Conservation (phyloP, 2,329 filamentous ascomycete genomes). For the Botrytis aclada region DNA sequence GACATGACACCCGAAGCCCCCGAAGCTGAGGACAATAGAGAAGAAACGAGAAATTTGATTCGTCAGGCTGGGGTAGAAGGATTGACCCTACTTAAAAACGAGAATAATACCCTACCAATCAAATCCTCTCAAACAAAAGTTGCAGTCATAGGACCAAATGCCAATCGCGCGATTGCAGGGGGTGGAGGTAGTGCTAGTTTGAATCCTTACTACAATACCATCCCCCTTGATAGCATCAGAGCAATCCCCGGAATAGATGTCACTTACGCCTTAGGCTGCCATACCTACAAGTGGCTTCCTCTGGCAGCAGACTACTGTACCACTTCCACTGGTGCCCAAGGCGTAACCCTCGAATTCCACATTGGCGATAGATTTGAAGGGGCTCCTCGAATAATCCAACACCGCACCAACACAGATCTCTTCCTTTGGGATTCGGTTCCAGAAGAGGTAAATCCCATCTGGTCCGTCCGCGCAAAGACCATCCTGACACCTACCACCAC, state of each 20-base stretch:
- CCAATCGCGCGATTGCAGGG: conserved; percentile 63
- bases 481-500: conserved; percentile 56
- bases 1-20: conserved; percentile 55
- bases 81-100: conserved; percentile 62
- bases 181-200: conserved; percentile 66
- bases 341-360: conserved; percentile 64
- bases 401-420: conserved; percentile 61
- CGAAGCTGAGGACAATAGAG: conserved; percentile 54
- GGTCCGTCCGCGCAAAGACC: conserved; percentile 52
- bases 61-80: conserved; percentile 60
- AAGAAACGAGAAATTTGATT: conserved; percentile 59
- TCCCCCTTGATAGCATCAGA: conserved; percentile 62
- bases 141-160: conserved; percentile 65
- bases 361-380: conserved; percentile 61
- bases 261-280: conserved; percentile 58
- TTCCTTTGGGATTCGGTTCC: conserved; percentile 71
- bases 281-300: conserved; percentile 64
- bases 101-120: conserved; percentile 57
- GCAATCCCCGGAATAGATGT: conserved; percentile 53
- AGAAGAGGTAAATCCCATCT: conserved; percentile 57
- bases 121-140: conserved; percentile 54
- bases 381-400: conserved; percentile 53
- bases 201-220: conserved; percentile 65
- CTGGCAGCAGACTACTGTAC: conserved; percentile 59
- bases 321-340: conserved; percentile 53